phyloP scores from a whole-genome alignment of 306 rosid genomes.

The Acacia confusa region DNA sequence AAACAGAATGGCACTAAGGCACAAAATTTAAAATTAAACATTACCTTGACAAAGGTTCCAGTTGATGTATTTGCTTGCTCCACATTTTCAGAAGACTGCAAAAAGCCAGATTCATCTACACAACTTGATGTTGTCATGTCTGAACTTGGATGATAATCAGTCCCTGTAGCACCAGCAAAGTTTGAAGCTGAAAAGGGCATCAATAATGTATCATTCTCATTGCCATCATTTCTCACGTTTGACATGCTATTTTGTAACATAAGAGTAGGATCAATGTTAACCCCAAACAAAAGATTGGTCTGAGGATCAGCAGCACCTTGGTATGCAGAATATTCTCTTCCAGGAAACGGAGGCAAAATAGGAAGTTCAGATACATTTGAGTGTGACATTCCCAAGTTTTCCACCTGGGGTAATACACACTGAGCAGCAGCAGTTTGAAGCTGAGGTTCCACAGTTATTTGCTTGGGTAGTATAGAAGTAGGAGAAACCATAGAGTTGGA shows the following conservation, averaged over 20 bases:
- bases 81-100: constrained; percentile 76
- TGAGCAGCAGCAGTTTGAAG: constrained; percentile 65
- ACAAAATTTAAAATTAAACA: background rate
- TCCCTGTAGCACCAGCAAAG: constrained; percentile 56
- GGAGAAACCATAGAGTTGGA: constrained; percentile 50
- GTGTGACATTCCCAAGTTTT: constrained; percentile 51
- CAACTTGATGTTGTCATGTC: constrained; percentile 61
- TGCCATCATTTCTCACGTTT: constrained; percentile 62
- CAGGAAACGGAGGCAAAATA: constrained; percentile 84
- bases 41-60: constrained; percentile 86
- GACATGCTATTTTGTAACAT: constrained; percentile 71
- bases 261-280: constrained; percentile 75
- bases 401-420: constrained; percentile 59
- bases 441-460: constrained; percentile 61
- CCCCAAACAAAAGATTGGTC: constrained; percentile 76
- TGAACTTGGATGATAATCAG: constrained; percentile 65
- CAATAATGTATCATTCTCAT: constrained; percentile 52
- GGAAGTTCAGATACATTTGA: constrained; percentile 51
- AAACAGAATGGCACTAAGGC: background rate
- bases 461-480: constrained; percentile 62
- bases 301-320: constrained; percentile 77
- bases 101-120: constrained; percentile 70
- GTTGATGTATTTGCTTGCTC: constrained; percentile 63
- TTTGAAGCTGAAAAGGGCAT: constrained; percentile 65
- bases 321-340: constrained; percentile 74